A percentile compares a stretch with the other conserved stretches of the same genome.
phyloP scores from a whole-genome alignment of 306 rosid genomes.

The Macrotyloma uniflorum region DNA sequence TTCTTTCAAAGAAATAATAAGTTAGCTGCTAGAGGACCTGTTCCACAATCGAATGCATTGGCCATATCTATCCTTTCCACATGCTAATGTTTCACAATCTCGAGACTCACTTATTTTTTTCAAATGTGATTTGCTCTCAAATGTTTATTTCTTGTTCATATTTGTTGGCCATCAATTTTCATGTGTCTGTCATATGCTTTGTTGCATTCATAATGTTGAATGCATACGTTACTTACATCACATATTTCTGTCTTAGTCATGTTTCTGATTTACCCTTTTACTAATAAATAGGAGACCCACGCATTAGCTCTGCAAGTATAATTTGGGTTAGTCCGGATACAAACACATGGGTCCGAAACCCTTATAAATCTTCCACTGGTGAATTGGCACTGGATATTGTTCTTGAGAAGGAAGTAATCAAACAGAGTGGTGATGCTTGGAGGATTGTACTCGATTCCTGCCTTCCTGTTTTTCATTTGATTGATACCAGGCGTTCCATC shows the following conservation, averaged over 20 bases:
- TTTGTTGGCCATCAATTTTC: not conserved
- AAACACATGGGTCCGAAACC: conserved; percentile 76
- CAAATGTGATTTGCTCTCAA: not conserved
- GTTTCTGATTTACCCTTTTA: conserved; percentile 7
- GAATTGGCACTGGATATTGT: conserved; percentile 79
- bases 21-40: not conserved
- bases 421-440: conserved; percentile 96
- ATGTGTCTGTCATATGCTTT: not conserved
- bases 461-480: conserved; percentile 87
- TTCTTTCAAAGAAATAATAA: not conserved
- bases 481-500: conserved; percentile 83
- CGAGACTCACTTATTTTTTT: not conserved
- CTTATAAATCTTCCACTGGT: conserved; percentile 63
- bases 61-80: not conserved
- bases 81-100: not conserved
- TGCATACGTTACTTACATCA: not conserved
- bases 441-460: conserved; percentile 84
- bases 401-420: conserved; percentile 73
- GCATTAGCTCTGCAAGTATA: conserved; percentile 75
- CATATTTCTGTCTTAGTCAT: not conserved
- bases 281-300: conserved; percentile 68
- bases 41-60: not conserved
- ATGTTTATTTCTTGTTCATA: conserved; percentile 3
- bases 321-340: conserved; percentile 84
- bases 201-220: not conserved